Evolutionary conservation across 257 asterid species (phyloP).

Genomic region (Ballota nigra): DNA sequence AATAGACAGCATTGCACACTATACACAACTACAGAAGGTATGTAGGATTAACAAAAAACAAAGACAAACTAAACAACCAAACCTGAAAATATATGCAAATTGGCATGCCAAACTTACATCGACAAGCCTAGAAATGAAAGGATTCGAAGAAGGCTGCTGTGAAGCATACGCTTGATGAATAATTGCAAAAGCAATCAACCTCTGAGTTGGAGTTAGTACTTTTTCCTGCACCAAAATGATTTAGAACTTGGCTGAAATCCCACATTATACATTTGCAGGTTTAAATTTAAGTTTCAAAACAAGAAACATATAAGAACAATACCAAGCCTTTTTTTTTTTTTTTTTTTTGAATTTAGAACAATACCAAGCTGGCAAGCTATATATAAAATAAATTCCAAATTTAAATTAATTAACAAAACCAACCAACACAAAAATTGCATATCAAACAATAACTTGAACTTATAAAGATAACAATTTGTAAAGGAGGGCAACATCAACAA

Average conservation of each 20-base stretch:
- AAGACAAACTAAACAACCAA: neutral
- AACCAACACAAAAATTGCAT: neutral
- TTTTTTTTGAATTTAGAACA: too few species aligned
- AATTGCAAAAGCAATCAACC: slow-evolving; percentile 75
- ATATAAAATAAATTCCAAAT: neutral
- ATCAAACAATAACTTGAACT: neutral
- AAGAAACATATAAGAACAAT: neutral
- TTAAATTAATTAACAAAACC: neutral
- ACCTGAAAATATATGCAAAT: slow-evolving; percentile 10
- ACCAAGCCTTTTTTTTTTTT: too few species aligned
- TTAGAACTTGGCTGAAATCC: slow-evolving; percentile 6
- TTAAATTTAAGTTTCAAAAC: neutral
- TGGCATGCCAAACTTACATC: slow-evolving; percentile 49
- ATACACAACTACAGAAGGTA: slow-evolving; percentile 9
- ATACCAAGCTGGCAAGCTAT: too few species aligned
- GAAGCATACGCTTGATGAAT: slow-evolving; percentile 71
- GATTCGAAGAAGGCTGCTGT: slow-evolving; percentile 70
- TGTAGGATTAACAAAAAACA: neutral
- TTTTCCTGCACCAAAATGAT: slow-evolving; percentile 55
- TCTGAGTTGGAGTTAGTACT: slow-evolving; percentile 56
- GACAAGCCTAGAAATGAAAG: slow-evolving; percentile 68
- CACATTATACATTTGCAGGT: slow-evolving; percentile 3
- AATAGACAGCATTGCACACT: slow-evolving; percentile 10
- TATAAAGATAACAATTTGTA: neutral
- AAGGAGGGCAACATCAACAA: neutral